Evolutionary conservation across 495 filamentous ascomycete genomes (phyloP), one percentile per base, ranked within the genome.

Genomic region (Penicillium manginii): DNA sequence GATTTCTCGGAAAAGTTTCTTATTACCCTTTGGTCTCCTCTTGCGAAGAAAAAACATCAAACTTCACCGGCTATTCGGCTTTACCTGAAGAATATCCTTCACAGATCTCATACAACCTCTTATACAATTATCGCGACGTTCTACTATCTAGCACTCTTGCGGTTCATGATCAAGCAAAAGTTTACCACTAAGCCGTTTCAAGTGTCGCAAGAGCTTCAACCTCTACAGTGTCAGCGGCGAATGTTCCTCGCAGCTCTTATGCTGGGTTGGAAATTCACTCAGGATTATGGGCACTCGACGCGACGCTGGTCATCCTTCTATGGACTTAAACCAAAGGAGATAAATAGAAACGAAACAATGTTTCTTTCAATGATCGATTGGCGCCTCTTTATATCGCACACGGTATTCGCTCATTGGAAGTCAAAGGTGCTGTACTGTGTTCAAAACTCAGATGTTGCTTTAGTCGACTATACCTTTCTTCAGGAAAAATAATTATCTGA

Each of bases 201-300:
- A 42, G 39, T 18, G 39, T 14, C 39, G 10, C 12, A 42, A 14
- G 39, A 7, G 39, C 39, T 42, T 42, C 39, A 42, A 14, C 39
- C 39, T 42, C n/a, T 42, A 42, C 39, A 42, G 39, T 42, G 2
- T 17, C n/a, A 17, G n/a, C 4, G 39, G 39, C 39, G 39, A 18
- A 42, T 42, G 4, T 42, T 42, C n/a, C 4, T 42, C 12, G 7
- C 4, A 42, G 39, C 39, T 42, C 39, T 42, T 42, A 42, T 42
- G 12, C 39, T 42, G 39, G 39, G 39, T 17, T 42, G 39, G 39
- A 42, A 42, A 14, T 42, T 42, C 7, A 42, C 39, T 17, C 4
- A 42, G 39, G 39, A 42, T 42, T 42, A 42, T 42, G 39, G 12
- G 39, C 15, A 42, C 39, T 42, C 39, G n/a, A 42, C 39, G n/a